Percentiles rank a stretch among this genome's conserved stretches.
Conservation (phyloP, 2,329 filamentous ascomycete genomes). For the Ceratocystis diversiconidia region DNA sequence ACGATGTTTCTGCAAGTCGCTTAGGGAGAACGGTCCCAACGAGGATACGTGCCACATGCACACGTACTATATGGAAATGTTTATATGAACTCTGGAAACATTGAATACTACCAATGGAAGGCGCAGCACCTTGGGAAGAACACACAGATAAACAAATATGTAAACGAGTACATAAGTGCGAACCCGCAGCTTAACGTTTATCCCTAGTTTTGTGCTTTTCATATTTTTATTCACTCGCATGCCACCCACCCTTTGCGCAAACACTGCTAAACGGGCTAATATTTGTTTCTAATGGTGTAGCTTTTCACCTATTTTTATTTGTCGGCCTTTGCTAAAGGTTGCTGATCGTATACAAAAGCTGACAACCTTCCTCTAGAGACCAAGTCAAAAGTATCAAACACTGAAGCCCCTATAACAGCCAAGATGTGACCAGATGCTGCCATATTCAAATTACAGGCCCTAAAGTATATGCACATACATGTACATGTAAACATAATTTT, state of each 20-base stretch:
- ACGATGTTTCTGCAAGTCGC: not conserved
- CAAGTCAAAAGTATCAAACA: no score
- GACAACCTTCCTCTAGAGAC: no score
- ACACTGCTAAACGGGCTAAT: no score
- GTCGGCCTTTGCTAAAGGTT: no score
- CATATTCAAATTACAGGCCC: not conserved
- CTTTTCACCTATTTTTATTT: no score
- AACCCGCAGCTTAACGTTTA: not conserved
- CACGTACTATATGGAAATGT: not conserved
- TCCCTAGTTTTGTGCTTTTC: not conserved
- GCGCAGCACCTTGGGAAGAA: not conserved
- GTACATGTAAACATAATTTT: not conserved
- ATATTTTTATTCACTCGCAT: not conserved
- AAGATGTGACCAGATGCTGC: no score
- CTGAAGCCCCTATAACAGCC: no score
- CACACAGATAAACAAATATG: not conserved
- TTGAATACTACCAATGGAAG: not conserved
- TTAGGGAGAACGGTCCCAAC: not conserved
- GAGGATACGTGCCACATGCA: not conserved
- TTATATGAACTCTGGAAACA: not conserved
- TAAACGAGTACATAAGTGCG: not conserved
- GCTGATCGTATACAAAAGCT: no score
- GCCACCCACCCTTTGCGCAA: no score
- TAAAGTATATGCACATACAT: not conserved
- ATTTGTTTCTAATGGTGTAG: no score